phyloP scores from a whole-genome alignment of 148 eudicot species.

The Amaranthus palmeri region DNA sequence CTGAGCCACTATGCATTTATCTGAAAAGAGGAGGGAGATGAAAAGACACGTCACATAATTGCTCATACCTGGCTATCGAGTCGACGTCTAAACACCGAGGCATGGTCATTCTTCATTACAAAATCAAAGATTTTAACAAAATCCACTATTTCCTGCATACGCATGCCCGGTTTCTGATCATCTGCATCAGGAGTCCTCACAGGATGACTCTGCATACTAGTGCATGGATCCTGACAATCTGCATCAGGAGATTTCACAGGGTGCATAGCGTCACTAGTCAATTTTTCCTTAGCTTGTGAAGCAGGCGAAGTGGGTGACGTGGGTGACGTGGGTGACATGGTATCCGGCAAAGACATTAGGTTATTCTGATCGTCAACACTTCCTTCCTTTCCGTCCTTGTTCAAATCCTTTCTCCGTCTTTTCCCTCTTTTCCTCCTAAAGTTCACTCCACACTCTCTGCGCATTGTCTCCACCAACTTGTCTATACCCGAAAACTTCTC shows the following conservation, averaged over 20 bases:
- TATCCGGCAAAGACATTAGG: too few species aligned
- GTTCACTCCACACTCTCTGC: constrained; percentile 17
- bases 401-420: constrained; percentile 35
- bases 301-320: too few species aligned
- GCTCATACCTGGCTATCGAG: constrained; percentile 81
- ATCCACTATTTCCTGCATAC: constrained; percentile 21
- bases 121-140: constrained; percentile 51
- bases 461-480: too few species aligned
- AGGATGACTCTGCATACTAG: too few species aligned
- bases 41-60: background rate
- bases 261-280: constrained; percentile 21
- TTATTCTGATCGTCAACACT: too few species aligned
- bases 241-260: constrained; percentile 20
- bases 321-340: too few species aligned
- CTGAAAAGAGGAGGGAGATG: too few species aligned
- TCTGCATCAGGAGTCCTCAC: background rate
- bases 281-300: constrained; percentile 27
- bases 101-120: constrained; percentile 55
- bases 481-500: constrained; percentile 33
- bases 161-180: constrained; percentile 22
- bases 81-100: constrained; percentile 60
- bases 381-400: constrained; percentile 43
- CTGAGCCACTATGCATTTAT: too few species aligned
- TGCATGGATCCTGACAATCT: too few species aligned
- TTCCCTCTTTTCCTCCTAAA: constrained; percentile 58